Conservation (phyloP, 257 asterid species). For the Solanum sejunctum region DNA sequence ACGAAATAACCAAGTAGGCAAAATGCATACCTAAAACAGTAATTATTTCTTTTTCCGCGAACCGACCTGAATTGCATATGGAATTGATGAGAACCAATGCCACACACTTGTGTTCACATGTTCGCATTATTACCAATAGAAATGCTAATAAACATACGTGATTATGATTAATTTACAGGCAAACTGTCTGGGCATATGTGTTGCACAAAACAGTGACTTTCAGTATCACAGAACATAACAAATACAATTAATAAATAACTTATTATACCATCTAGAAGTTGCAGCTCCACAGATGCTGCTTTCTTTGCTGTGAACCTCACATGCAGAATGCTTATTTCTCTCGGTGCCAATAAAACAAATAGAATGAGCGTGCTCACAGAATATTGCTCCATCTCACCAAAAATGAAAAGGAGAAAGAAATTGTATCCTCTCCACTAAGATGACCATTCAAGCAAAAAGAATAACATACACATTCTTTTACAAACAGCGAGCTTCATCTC, state of each 20-base stretch:
- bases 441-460: constrained; percentile 27
- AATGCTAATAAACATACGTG: not conserved
- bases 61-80: not conserved
- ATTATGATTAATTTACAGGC: not conserved
- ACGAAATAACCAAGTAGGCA: not conserved
- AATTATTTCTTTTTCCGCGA: not conserved
- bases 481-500: not conserved
- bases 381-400: not conserved
- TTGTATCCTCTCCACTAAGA: constrained; percentile 15
- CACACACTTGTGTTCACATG: not conserved
- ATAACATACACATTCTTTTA: constrained; percentile 11
- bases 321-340: constrained; percentile 37
- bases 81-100: not conserved
- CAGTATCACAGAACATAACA: not conserved
- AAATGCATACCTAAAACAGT: not conserved
- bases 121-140: not conserved
- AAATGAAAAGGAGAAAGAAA: constrained; percentile 1
- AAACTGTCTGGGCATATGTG: not conserved
- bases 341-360: constrained; percentile 8
- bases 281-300: constrained; percentile 19
- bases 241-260: not conserved
- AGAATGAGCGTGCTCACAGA: constrained; percentile 2
- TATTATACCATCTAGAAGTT: not conserved
- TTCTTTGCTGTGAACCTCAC: constrained; percentile 7
- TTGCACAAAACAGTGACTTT: not conserved